phyloP scores from a whole-genome alignment of 2,329 filamentous ascomycete species.

The Curvularia sp. region DNA sequence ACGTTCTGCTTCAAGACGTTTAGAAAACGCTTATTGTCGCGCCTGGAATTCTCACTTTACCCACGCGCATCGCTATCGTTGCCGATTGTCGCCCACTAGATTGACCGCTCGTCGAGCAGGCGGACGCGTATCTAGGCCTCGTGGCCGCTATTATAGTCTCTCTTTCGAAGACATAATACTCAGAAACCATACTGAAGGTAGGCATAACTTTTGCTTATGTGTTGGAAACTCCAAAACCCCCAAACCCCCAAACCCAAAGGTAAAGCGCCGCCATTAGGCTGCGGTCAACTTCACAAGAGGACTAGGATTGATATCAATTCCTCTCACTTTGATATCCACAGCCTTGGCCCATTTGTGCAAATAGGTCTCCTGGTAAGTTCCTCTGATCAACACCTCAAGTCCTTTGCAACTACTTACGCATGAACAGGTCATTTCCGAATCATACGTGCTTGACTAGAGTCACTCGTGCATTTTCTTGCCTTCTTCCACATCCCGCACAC shows the following conservation, averaged over 20 bases:
- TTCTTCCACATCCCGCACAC: not conserved
- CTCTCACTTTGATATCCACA: not conserved
- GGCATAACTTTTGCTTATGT: conserved; percentile 5
- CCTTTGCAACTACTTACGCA: conserved; percentile 1
- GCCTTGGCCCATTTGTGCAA: not conserved
- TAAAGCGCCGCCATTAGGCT: conserved; percentile 16
- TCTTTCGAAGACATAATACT: conserved; percentile 14
- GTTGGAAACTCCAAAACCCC: not conserved
- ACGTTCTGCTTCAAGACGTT: not conserved
- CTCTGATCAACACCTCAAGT: not conserved
- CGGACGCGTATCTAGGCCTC: conserved; percentile 9
- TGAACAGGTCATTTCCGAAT: not conserved
- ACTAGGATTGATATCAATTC: not conserved
- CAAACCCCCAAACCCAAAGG: not conserved
- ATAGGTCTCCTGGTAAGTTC: not conserved
- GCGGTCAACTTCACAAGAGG: conserved; percentile 5
- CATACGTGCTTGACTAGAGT: not conserved
- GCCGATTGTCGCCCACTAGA: conserved; percentile 9
- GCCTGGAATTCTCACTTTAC: not conserved
- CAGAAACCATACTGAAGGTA: conserved; percentile 1
- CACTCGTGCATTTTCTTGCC: not conserved
- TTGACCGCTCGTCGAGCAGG: conserved; percentile 16
- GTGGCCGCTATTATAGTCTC: conserved; percentile 14
- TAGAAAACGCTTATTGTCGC: not conserved
- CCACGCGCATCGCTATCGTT: conserved; percentile 5